phyloP scores from a whole-genome alignment of 805 yeast species.

The Sugiyamaella boreocaroliniensis region DNA sequence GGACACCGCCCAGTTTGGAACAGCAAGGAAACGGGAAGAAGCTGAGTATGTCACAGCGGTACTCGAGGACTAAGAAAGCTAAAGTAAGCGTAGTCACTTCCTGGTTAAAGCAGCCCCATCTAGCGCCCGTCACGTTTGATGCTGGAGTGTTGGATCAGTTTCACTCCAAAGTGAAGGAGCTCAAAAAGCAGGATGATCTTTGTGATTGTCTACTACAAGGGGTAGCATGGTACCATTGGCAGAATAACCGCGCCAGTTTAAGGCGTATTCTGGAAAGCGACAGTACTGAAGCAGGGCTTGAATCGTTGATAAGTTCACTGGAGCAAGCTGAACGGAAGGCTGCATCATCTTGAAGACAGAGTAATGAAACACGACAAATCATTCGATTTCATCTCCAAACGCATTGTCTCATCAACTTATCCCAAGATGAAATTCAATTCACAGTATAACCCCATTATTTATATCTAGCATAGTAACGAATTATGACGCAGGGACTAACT shows the following conservation, averaged over 20 bases:
- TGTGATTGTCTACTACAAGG: conserved; percentile 63
- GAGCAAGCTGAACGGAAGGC: not conserved
- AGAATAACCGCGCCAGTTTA: conserved; percentile 22
- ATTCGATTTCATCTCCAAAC: too few species aligned
- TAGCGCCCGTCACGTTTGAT: not conserved
- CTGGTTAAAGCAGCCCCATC: conserved; percentile 14
- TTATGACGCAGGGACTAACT: too few species aligned
- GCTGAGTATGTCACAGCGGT: conserved; percentile 10
- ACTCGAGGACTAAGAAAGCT: conserved; percentile 20
- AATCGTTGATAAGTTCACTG: not conserved
- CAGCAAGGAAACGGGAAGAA: not conserved
- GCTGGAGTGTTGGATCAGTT: not conserved
- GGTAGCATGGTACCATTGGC: conserved; percentile 44
- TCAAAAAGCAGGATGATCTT: conserved; percentile 54
- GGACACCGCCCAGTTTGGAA: conserved; percentile 14
- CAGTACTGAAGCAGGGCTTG: not conserved
- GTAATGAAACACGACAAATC: not conserved
- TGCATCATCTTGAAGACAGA: too few species aligned
- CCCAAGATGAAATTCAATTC: too few species aligned
- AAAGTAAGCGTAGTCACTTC: conserved; percentile 17
- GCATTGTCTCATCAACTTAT: too few species aligned
- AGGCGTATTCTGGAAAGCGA: not conserved
- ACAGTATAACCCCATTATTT: too few species aligned
- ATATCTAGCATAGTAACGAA: too few species aligned
- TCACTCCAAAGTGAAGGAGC: not conserved